phyloP scores from a whole-genome alignment of 805 yeast genomes.

The Metschnikowia borealis region DNA sequence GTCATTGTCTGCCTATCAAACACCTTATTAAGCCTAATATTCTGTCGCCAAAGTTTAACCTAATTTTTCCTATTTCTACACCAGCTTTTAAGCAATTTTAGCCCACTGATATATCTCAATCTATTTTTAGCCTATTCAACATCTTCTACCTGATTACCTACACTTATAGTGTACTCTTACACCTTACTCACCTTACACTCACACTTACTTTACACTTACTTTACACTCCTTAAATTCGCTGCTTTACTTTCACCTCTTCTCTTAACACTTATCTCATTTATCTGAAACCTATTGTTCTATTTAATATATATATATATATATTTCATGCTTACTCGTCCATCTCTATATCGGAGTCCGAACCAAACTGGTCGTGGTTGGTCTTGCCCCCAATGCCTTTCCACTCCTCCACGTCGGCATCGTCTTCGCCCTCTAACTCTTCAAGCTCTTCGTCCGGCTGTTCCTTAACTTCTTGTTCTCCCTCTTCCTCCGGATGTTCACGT shows the following conservation, averaged over 20 bases:
- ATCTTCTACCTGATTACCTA: background rate
- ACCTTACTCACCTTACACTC: too few species aligned
- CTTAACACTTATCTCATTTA: background rate
- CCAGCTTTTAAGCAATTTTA: too few species aligned
- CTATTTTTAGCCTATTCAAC: too few species aligned
- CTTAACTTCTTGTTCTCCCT: constrained; percentile 10
- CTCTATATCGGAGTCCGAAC: constrained; percentile 13
- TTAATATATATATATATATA: background rate
- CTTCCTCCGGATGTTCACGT: constrained; percentile 6
- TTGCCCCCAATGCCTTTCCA: constrained; percentile 16
- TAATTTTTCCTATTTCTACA: too few species aligned
- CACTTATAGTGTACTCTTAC: too few species aligned
- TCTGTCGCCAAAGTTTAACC: too few species aligned
- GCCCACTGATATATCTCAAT: too few species aligned
- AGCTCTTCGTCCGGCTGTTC: constrained; percentile 10
- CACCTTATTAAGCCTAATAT: too few species aligned
- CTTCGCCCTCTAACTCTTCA: constrained; percentile 8
- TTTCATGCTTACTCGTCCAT: constrained; percentile 10
- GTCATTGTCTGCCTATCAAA: too few species aligned
- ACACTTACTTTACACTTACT: too few species aligned
- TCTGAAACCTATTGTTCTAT: background rate
- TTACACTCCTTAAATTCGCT: too few species aligned
- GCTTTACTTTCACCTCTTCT: background rate
- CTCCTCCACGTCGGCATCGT: constrained; percentile 5
- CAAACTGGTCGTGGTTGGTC: constrained; percentile 6